A percentile compares a stretch with the other conserved stretches of the same genome.
These are phyloP conservation scores for Hyphodiscus sp. DNA, from an alignment of 2,329 filamentous ascomycete genomes.

Conservation along the genomic window DNA sequence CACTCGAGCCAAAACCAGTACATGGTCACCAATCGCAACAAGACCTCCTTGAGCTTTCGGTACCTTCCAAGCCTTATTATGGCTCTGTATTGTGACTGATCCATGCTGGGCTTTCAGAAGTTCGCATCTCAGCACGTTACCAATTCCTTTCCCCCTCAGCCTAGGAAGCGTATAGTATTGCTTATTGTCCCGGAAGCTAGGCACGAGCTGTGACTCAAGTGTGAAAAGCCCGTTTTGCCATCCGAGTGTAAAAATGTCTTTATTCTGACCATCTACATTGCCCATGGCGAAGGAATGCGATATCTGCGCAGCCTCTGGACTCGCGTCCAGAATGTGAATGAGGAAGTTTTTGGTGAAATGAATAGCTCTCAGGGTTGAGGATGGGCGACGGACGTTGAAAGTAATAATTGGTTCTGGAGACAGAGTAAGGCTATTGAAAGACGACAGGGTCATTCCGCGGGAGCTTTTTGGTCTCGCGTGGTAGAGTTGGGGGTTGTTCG, in stretches of 20 bases:
- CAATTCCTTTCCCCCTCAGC: not conserved
- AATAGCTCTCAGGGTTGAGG: slow-evolving; percentile 23
- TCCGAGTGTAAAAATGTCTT: not conserved
- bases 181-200: not conserved
- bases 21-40: slow-evolving; percentile 25
- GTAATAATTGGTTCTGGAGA: slow-evolving; percentile 26
- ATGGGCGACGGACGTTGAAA: slow-evolving; percentile 29
- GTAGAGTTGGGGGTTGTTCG: not conserved
- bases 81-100: too few relatives aligned
- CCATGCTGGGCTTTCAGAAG: slow-evolving; percentile 3
- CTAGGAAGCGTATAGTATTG: not conserved
- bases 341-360: slow-evolving; percentile 16
- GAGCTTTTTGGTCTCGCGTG: not conserved
- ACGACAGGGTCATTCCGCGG: slow-evolving; percentile 29
- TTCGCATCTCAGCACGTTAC: slow-evolving; percentile 15
- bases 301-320: slow-evolving; percentile 13
- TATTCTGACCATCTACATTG: slow-evolving; percentile 1
- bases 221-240: not conserved
- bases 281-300: slow-evolving; percentile 24
- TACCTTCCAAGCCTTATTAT: not conserved
- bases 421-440: slow-evolving; percentile 28
- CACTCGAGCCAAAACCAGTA: slow-evolving; percentile 24
- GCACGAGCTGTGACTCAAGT: not conserved
- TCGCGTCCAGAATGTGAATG: slow-evolving; percentile 22
- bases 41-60: slow-evolving; percentile 6